Evolutionary conservation across 2,329 filamentous ascomycete genomes (phyloP).

Genomic region (Ophiosphaerella herpotricha): DNA sequence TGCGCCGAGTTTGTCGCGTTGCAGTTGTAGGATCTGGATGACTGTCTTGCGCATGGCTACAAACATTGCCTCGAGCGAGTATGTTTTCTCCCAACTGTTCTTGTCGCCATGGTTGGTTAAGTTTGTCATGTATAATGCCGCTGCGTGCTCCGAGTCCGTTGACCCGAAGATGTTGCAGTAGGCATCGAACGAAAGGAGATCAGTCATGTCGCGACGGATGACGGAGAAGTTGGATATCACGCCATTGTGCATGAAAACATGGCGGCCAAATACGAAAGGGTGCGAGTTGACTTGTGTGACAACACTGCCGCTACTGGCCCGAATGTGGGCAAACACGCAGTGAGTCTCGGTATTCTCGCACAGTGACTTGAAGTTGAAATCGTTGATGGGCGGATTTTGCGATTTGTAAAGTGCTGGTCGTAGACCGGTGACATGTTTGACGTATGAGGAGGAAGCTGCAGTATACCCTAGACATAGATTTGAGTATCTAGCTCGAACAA

Average conservation of each 20-base stretch:
- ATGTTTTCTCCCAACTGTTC: slow-evolving; percentile 50
- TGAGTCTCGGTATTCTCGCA: slow-evolving; percentile 57
- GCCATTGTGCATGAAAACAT: slow-evolving; percentile 63
- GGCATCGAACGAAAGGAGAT: slow-evolving; percentile 52
- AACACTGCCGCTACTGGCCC: slow-evolving; percentile 55
- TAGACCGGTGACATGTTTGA: slow-evolving; percentile 42
- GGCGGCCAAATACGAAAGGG: slow-evolving; percentile 60
- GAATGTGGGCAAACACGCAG: slow-evolving; percentile 59
- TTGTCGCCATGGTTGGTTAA: slow-evolving; percentile 47
- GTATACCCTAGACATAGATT: slow-evolving; percentile 50
- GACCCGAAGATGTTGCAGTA: slow-evolving; percentile 56
- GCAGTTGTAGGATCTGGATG: slow-evolving; percentile 53
- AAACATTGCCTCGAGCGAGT: slow-evolving; percentile 50
- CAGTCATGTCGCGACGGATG: slow-evolving; percentile 54
- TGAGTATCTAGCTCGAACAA: not conserved
- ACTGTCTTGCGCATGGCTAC: slow-evolving; percentile 54
- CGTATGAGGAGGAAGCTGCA: slow-evolving; percentile 47
- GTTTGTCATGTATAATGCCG: slow-evolving; percentile 56
- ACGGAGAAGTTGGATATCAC: slow-evolving; percentile 53
- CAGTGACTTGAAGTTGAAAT: slow-evolving; percentile 59
- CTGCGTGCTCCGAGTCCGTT: slow-evolving; percentile 60
- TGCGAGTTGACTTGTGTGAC: slow-evolving; percentile 59
- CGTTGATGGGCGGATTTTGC: slow-evolving; percentile 57
- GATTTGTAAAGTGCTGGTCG: slow-evolving; percentile 59
- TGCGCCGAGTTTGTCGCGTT: slow-evolving; percentile 48